Evolutionary conservation across 163 green algal genomes (phyloP).

Genomic region (Scenedesmus sp.): DNA sequence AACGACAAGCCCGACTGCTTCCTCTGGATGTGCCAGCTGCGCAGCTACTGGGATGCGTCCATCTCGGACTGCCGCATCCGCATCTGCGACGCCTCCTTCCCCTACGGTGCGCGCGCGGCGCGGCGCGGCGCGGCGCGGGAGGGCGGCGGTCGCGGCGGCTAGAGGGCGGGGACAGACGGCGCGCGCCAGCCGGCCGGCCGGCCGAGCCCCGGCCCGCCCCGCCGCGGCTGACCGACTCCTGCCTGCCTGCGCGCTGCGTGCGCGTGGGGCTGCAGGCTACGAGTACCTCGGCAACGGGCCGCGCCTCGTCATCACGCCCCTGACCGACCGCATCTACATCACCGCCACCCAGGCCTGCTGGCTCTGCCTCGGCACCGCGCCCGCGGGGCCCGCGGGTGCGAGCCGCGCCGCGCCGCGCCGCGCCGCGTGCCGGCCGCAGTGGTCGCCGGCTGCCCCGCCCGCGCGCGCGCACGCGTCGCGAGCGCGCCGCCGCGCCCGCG

Average conservation of each 20-base stretch:
- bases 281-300: constrained; percentile 83
- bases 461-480: neutral
- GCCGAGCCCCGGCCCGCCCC: too few relatives aligned
- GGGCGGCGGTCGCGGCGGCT: too few relatives aligned
- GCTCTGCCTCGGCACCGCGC: constrained; percentile 84
- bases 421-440: too few relatives aligned
- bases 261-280: constrained; percentile 53
- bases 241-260: neutral
- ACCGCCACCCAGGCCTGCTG: constrained; percentile 90
- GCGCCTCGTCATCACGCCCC: constrained; percentile 81
- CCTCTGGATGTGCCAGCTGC: constrained; percentile 86
- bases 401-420: too few relatives aligned
- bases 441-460: too few relatives aligned
- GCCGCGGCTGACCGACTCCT: too few relatives aligned
- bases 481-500: too few relatives aligned
- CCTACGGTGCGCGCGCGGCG: constrained; percentile 60
- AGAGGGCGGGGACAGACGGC: too few relatives aligned
- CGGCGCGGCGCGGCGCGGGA: too few relatives aligned
- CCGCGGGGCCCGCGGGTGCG: constrained; percentile 65
- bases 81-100: constrained; percentile 85
- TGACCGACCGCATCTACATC: constrained; percentile 93
- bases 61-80: constrained; percentile 79
- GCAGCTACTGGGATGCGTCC: constrained; percentile 84
- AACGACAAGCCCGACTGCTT: constrained; percentile 77
- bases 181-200: too few relatives aligned